phyloP scores from a whole-genome alignment of 2,329 filamentous ascomycete species.

The Colletotrichum sp. region DNA sequence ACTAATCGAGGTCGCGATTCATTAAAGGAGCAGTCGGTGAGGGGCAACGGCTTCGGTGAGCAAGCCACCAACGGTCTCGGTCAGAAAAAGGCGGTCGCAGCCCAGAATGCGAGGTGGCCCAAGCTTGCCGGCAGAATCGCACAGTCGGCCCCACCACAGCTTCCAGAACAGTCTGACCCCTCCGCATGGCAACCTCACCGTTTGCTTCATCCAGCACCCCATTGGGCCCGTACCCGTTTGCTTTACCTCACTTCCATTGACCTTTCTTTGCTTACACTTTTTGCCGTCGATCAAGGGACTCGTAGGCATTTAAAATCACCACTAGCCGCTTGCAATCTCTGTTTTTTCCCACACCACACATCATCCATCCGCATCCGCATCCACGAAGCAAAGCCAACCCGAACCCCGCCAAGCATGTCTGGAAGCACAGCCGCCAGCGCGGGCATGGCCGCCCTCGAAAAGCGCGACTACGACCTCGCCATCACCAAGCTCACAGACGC shows the following conservation, averaged over 20 bases:
- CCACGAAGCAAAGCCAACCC: neutral
- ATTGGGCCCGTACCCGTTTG: neutral
- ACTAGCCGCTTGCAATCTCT: neutral
- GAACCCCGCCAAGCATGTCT: conserved; percentile 47
- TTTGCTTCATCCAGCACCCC: neutral
- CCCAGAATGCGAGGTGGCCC: neutral
- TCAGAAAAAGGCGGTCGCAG: neutral
- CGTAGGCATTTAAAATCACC: neutral
- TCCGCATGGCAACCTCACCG: neutral
- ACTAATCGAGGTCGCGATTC: neutral
- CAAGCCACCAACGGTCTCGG: neutral
- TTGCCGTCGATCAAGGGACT: neutral
- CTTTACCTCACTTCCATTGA: neutral
- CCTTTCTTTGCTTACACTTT: accelerated
- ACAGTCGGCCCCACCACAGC: conserved; percentile 30
- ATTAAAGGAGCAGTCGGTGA: neutral
- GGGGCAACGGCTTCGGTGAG: neutral
- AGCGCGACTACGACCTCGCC: conserved; percentile 69
- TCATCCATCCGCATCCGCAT: neutral
- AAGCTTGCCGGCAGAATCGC: neutral
- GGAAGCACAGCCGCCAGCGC: conserved; percentile 54
- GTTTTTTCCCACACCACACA: neutral
- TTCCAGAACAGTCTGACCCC: conserved; percentile 32
- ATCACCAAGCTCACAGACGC: conserved; percentile 73
- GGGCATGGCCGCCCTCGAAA: conserved; percentile 70